Evolutionary conservation across 768 basidiomycete genomes (phyloP).

Genomic region (Leccinellum rugosiceps): DNA sequence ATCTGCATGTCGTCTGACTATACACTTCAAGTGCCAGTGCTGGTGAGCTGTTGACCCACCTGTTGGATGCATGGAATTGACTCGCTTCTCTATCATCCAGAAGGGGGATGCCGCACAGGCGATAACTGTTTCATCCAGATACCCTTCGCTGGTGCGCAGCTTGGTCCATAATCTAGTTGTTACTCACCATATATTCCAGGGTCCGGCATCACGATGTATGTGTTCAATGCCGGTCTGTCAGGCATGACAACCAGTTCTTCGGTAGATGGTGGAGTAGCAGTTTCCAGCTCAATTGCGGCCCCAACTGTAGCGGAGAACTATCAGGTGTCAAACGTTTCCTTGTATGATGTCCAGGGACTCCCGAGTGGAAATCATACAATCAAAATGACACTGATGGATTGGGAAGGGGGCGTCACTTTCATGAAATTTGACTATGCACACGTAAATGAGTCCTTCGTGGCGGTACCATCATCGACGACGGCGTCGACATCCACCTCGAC

Average conservation of each 20-base stretch:
- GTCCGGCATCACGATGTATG: slow-evolving; percentile 27
- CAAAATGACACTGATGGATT: slow-evolving; percentile 23
- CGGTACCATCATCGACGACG: slow-evolving; percentile 1
- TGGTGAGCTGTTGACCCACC: slow-evolving; percentile 8
- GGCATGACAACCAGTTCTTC: slow-evolving; percentile 25
- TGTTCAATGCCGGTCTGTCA: slow-evolving; percentile 16
- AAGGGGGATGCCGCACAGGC: slow-evolving; percentile 12
- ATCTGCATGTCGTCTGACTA: not conserved
- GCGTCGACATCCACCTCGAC: not conserved
- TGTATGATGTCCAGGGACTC: slow-evolving; percentile 18
- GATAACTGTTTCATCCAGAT: slow-evolving; percentile 18
- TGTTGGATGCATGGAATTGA: not conserved
- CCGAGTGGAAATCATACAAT: slow-evolving; percentile 17
- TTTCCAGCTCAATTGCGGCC: not conserved
- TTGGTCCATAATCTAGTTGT: not conserved
- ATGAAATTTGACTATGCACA: slow-evolving; percentile 29
- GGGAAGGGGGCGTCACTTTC: slow-evolving; percentile 12
- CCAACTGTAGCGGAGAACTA: slow-evolving; percentile 14
- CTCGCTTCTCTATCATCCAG: slow-evolving; percentile 4
- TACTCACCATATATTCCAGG: slow-evolving; percentile 8
- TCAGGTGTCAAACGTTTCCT: slow-evolving; percentile 21
- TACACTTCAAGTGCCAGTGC: slow-evolving; percentile 5
- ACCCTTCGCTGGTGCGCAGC: slow-evolving; percentile 21
- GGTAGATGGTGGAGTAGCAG: slow-evolving; percentile 11
- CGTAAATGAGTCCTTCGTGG: slow-evolving; percentile 23